A percentile compares a stretch with the other conserved stretches of the same genome.
These are phyloP conservation scores for Crepidotus variabilis DNA, from an alignment of 768 basidiomycete genomes.

Conservation along the genomic window DNA sequence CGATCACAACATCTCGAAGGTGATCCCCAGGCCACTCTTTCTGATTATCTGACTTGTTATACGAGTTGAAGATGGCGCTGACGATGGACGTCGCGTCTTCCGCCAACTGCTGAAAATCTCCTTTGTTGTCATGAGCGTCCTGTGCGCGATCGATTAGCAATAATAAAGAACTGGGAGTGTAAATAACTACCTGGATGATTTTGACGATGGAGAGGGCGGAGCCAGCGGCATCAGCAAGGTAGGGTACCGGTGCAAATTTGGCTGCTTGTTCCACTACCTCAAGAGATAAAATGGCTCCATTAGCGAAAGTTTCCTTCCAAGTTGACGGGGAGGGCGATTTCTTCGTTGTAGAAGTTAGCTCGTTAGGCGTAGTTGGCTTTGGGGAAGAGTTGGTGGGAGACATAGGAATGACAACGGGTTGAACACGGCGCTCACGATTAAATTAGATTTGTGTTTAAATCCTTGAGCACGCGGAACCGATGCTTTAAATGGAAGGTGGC, in stretches of 20 bases:
- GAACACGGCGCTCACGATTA: too few relatives aligned
- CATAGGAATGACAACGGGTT: too few relatives aligned
- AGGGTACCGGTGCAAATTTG: constrained; percentile 14
- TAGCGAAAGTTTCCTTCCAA: constrained; percentile 2
- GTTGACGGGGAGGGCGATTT: neutral
- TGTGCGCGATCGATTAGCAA: neutral
- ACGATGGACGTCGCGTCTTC: constrained; percentile 1
- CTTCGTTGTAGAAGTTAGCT: too few relatives aligned
- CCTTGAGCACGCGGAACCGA: too few relatives aligned
- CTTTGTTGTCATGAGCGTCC: constrained; percentile 5
- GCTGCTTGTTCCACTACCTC: constrained; percentile 8
- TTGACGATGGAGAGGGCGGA: constrained; percentile 11
- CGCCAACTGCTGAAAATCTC: constrained; percentile 4
- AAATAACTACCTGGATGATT: constrained; percentile 13
- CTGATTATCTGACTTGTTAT: neutral
- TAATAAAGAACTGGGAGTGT: neutral
- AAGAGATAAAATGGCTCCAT: constrained; percentile 3
- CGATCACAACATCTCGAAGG: neutral
- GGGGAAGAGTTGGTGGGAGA: too few relatives aligned
- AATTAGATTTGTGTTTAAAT: too few relatives aligned
- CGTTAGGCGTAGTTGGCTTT: too few relatives aligned
- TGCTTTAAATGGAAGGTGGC: too few relatives aligned
- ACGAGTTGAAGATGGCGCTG: neutral
- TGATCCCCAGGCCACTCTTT: constrained; percentile 5
- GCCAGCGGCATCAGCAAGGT: constrained; percentile 15